phyloP scores from a whole-genome alignment of 2,329 filamentous ascomycete genomes.

The Cyphellophora europaea region DNA sequence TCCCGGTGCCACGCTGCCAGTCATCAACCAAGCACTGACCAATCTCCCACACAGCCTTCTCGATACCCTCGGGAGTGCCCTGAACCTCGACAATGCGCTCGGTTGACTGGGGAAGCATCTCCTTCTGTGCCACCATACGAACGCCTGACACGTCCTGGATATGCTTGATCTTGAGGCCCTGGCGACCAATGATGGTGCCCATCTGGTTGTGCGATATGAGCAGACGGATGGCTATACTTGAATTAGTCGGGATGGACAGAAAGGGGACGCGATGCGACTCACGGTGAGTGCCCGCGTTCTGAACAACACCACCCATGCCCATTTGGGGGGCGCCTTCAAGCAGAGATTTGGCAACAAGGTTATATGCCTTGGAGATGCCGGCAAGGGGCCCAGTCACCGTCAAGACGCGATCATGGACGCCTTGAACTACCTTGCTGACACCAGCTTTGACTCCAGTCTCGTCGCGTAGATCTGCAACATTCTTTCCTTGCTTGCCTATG shows the following conservation, averaged over 20 bases:
- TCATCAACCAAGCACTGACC: constrained; percentile 97
- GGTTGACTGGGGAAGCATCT: constrained; percentile 98
- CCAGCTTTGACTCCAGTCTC: constrained; percentile 97
- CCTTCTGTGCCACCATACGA: constrained; percentile 98
- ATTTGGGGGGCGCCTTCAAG: constrained; percentile 89
- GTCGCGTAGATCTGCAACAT: constrained; percentile 91
- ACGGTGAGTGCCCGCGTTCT: constrained; percentile 90
- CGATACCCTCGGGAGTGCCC: constrained; percentile 87
- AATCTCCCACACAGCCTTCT: constrained; percentile 96
- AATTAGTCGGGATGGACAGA: constrained; percentile 13
- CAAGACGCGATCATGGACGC: constrained; percentile 92
- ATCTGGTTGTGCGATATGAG: constrained; percentile 99
- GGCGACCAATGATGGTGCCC: constrained; percentile 96
- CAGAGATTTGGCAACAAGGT: constrained; percentile 81
- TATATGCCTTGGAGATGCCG: constrained; percentile 83
- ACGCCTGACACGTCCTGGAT: constrained; percentile 96
- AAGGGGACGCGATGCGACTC: constrained; percentile 34
- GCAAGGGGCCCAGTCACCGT: constrained; percentile 88
- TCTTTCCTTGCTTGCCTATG: constrained; percentile 97
- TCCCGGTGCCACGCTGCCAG: constrained; percentile 93
- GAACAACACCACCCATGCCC: constrained; percentile 87
- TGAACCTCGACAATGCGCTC: constrained; percentile 97
- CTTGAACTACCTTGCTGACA: constrained; percentile 96
- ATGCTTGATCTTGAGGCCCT: constrained; percentile 98
- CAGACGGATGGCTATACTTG: constrained; percentile 71